phyloP scores from a whole-genome alignment of 2,329 filamentous ascomycete species.

The Aspergillus flavus region DNA sequence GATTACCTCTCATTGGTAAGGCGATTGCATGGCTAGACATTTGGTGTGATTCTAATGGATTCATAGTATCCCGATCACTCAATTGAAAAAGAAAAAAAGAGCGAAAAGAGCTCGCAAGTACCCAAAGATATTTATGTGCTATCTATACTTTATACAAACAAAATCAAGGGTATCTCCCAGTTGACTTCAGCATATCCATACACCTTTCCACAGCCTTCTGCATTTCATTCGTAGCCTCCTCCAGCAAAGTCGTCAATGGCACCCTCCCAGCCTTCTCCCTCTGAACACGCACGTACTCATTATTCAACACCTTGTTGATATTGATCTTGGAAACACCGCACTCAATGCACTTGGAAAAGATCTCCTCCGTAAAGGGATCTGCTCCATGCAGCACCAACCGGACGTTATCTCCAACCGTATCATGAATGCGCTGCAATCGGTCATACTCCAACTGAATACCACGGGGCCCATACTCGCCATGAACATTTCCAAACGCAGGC shows the following conservation, averaged over 20 bases:
- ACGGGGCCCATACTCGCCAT: conserved; percentile 70
- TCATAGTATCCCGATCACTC: neutral
- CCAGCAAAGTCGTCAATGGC: conserved; percentile 57
- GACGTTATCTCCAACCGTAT: conserved; percentile 52
- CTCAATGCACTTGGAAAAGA: conserved; percentile 57
- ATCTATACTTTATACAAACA: neutral
- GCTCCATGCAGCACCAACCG: conserved; percentile 61
- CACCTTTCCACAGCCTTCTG: conserved; percentile 58
- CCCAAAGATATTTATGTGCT: neutral
- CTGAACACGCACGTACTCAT: conserved; percentile 52
- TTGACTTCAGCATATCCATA: conserved; percentile 55
- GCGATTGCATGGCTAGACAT: no score
- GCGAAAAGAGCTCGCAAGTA: neutral
- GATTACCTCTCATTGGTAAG: no score
- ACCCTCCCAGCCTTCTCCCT: conserved; percentile 53
- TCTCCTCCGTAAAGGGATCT: conserved; percentile 58
- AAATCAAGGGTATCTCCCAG: conserved; percentile 36
- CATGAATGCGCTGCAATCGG: conserved; percentile 52
- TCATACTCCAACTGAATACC: conserved; percentile 67
- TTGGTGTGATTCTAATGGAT: neutral
- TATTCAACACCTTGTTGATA: conserved; percentile 62
- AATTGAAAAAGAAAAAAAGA: neutral
- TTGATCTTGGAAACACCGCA: conserved; percentile 61
- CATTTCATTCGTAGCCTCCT: conserved; percentile 58
- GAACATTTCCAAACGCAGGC: conserved; percentile 75